phyloP scores from a whole-genome alignment of 805 yeast genomes.

The Candida nonsorbophila region DNA sequence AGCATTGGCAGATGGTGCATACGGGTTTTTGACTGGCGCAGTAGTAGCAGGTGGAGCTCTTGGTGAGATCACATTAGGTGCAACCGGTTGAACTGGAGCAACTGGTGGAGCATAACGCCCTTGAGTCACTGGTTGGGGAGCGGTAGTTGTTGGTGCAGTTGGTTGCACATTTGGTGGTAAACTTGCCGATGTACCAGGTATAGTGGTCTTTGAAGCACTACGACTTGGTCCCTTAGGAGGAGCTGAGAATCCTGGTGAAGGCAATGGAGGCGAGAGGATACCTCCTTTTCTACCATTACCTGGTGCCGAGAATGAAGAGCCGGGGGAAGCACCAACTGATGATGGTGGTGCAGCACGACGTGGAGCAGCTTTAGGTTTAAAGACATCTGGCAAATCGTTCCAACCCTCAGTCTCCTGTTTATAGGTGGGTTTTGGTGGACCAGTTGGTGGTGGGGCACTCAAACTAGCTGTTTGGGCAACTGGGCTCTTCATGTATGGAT shows the following conservation, averaged over 20 bases:
- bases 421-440: slow-evolving; percentile 19
- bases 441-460: slow-evolving; percentile 15
- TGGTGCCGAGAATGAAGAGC: too few species aligned
- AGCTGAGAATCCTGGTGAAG: slow-evolving; percentile 1
- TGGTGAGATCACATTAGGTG: slow-evolving; percentile 3
- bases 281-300: too few species aligned
- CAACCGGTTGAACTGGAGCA: slow-evolving; percentile 1
- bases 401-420: slow-evolving; percentile 59
- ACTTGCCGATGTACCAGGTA: slow-evolving; percentile 5
- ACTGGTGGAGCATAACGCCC: slow-evolving; percentile 29
- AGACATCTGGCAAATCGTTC: slow-evolving; percentile 62
- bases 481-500: slow-evolving; percentile 28
- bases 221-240: slow-evolving; percentile 20
- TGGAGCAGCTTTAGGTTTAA: slow-evolving; percentile 34
- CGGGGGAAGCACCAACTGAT: slow-evolving; percentile 1
- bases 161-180: slow-evolving; percentile 12
- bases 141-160: slow-evolving; percentile 12
- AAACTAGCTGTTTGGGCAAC: slow-evolving; percentile 18
- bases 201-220: slow-evolving; percentile 16
- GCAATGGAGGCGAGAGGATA: slow-evolving; percentile 2
- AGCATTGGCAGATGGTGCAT: slow-evolving; percentile 19
- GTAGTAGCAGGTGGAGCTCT: slow-evolving; percentile 10
- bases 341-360: slow-evolving; percentile 35
- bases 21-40: slow-evolving; percentile 18
- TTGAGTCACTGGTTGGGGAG: slow-evolving; percentile 15